Evolutionary conservation across 495 filamentous ascomycete species (phyloP), one percentile per base, ranked within the genome.

Genomic region (Aspergillus funiculosus): DNA sequence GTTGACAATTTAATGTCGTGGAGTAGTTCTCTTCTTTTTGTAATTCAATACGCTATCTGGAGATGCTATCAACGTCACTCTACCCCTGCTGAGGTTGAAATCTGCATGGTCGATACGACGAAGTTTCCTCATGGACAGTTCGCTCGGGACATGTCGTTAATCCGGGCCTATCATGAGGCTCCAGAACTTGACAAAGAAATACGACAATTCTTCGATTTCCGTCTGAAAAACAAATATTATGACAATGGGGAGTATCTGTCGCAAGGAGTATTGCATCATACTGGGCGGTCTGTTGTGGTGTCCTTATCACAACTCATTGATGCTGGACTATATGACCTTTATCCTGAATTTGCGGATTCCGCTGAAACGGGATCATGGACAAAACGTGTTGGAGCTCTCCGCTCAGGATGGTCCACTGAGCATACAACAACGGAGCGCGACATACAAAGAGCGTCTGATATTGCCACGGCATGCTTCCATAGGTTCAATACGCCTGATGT

Each of bases 191-290:
- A 39, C 37, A 3, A 39, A 10, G 37, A 43, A 14, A 43, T 34
- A 14, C 40, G 40, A 5, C 10, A 17, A 6, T 31, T 31, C 20
- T 43, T 31, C 29, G 15, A 11, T 1, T 31, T 31, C 19, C 28
- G 40, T 8, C 28, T 30, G n/a, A n/a, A n/a, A n/a, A 24, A 43
- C 28, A n/a, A 26, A 32, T n/a, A 32, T 43, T 46, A 46, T 28
- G 21, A 46, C 21, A 46, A 46, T 28, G 43, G 43, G 13, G 43
- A 46, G 22, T 46, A 46, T 27, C 32, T 46, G 26, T 46, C 43
- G n/a, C 43, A 46, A 22, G 43, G 43, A 37, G 21, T 30, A 1
- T 37, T 46, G 34, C 8, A 46, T 46, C 43, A 38, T 39, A 22
- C 34, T 38, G 43, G 32, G 32, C 43, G 32, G 27, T 42, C 39